Conservation (phyloP, 768 basidiomycete genomes). For the Lactarius hatsudake region DNA sequence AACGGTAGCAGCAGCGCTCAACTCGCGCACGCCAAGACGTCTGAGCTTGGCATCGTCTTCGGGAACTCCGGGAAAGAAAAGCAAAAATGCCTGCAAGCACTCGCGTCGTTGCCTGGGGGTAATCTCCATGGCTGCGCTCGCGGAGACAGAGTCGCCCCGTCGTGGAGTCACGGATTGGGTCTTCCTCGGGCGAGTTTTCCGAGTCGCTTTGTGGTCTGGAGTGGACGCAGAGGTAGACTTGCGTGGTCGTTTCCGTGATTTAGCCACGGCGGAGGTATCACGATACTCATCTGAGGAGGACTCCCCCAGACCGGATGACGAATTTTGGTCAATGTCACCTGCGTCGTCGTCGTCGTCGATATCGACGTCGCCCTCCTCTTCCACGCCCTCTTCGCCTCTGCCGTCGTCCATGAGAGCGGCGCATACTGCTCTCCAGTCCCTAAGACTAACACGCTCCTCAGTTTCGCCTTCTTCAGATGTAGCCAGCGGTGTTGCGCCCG, state of each 20-base stretch:
- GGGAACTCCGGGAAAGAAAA: slow-evolving; percentile 66
- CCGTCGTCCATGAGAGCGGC: slow-evolving; percentile 54
- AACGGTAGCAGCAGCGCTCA: slow-evolving; percentile 55
- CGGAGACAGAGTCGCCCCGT: slow-evolving; percentile 1
- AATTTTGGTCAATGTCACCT: slow-evolving; percentile 33
- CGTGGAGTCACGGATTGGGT: not conserved
- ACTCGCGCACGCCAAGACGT: slow-evolving; percentile 63
- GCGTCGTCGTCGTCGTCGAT: slow-evolving; percentile 30
- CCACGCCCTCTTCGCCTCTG: slow-evolving; percentile 31
- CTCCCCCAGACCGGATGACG: slow-evolving; percentile 30
- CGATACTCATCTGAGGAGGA: slow-evolving; percentile 25
- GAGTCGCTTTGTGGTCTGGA: not conserved
- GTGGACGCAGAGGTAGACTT: slow-evolving; percentile 4
- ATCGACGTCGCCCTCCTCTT: slow-evolving; percentile 31
- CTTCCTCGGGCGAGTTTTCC: slow-evolving; percentile 15
- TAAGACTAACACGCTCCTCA: slow-evolving; percentile 48
- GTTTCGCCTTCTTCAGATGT: slow-evolving; percentile 25
- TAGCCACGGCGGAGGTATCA: not conserved
- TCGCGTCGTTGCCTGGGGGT: slow-evolving; percentile 52
- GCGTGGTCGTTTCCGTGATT: slow-evolving; percentile 20
- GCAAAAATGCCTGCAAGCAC: slow-evolving; percentile 57
- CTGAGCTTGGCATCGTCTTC: slow-evolving; percentile 48
- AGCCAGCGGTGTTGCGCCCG: slow-evolving; percentile 25
- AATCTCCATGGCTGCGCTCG: slow-evolving; percentile 30
- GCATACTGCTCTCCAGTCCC: slow-evolving; percentile 82